Evolutionary conservation across 179 eudicot genomes (phyloP), one percentile per base, ranked within the genome.

Genomic region (Spinacia oleracea): DNA sequence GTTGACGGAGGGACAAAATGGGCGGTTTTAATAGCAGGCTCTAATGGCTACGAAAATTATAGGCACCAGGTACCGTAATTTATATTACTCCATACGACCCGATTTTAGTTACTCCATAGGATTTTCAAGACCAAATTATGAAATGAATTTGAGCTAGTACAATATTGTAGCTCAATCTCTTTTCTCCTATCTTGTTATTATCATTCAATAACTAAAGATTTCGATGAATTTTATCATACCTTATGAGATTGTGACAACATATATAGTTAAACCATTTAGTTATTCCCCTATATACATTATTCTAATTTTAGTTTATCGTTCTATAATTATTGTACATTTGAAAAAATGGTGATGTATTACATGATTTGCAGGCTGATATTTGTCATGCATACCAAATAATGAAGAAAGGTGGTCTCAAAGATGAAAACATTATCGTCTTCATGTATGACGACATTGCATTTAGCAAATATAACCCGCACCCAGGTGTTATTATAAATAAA

Each of bases 371-470:
- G 70, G 70, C 70, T 0, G 70, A 66, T 66, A 77, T 86, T 12
- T 86, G 87, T 27, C 98, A 94, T 77, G 98, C 98, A 2, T 92
- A 94, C 78, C 98, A 94, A 88, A 80, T 94, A 38, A 43, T 94
- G 75, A 92, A 87, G 72, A 86, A 53, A 75, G 96, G 97, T 20
- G 98, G 98, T 34, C 83, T 94, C 34, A 89, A 88, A 67, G 98
- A 94, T 77, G 96, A 94, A 78, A 94, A 94, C 43, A 94, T 94
- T 46, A 72, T 92, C 25, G 98, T 93, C 23, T 84, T 93, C 70
- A 93, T 93, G 97, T 93, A 90, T 66, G 94, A 93, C 77, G 97
- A 91, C 78, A 92, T 94, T 70, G 97, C 98, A 25, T 15, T 78
- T 64, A 74, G 87, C 42, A 78, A 73, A 59, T 89, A 91, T 68